Conservation (phyloP, 1,139 yeast species). For the Kluyveromyces marxianus region DNA sequence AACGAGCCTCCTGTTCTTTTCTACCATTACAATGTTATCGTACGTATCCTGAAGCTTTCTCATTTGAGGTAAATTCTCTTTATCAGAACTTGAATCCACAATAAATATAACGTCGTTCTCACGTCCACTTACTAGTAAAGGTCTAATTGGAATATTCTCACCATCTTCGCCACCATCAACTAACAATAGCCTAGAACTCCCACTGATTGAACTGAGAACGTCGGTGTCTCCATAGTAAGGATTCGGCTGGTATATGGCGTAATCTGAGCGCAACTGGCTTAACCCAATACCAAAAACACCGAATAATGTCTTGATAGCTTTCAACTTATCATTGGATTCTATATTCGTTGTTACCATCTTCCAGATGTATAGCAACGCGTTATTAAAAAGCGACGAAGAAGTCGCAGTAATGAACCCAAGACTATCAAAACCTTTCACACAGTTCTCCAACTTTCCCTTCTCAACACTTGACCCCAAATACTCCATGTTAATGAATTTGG, state of each 20-base stretch:
- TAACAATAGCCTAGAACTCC: constrained; percentile 33
- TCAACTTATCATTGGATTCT: constrained; percentile 34
- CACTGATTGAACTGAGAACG: constrained; percentile 19
- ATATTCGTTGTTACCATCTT: constrained; percentile 30
- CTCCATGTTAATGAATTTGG: constrained; percentile 45
- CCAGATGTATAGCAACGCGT: constrained; percentile 43
- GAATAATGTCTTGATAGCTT: constrained; percentile 40
- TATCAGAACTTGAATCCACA: constrained; percentile 58
- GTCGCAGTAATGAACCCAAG: constrained; percentile 69
- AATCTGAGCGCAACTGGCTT: constrained; percentile 42
- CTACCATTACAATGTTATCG: constrained; percentile 21
- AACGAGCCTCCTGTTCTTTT: constrained; percentile 12
- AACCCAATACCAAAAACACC: constrained; percentile 41
- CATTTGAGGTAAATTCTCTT: constrained; percentile 58
- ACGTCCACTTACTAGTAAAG: constrained; percentile 47
- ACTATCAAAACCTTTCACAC: constrained; percentile 58
- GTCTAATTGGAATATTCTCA: constrained; percentile 56
- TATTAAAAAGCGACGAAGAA: constrained; percentile 64
- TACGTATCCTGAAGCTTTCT: constrained; percentile 38
- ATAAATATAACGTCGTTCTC: constrained; percentile 51
- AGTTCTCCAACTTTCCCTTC: constrained; percentile 33
- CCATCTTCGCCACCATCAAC: constrained; percentile 67
- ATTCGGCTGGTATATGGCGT: constrained; percentile 66
- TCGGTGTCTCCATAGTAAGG: constrained; percentile 48
- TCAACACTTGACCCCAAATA: constrained; percentile 48